phyloP scores from a whole-genome alignment of 2,329 filamentous ascomycete species.

The Ascochyta lentis region DNA sequence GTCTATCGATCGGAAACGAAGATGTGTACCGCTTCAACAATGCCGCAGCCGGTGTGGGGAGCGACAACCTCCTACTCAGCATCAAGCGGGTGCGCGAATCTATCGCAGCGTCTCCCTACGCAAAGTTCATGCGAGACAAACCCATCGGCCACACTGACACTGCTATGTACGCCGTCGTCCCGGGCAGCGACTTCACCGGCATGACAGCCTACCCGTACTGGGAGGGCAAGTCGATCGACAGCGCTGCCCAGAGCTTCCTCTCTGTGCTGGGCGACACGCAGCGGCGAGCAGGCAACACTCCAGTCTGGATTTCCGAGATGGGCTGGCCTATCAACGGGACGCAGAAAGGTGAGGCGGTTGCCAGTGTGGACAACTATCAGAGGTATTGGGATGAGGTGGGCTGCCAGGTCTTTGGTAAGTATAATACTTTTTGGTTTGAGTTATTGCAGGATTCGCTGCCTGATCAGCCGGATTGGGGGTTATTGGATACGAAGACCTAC shows the following conservation, averaged over 20 bases:
- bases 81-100: slow-evolving; percentile 38
- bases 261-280: slow-evolving; percentile 29
- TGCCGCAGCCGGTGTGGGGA: slow-evolving; percentile 67
- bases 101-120: slow-evolving; percentile 66
- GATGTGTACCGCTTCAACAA: slow-evolving; percentile 65
- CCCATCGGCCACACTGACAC: slow-evolving; percentile 52
- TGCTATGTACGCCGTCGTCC: slow-evolving; percentile 29
- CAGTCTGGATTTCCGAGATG: slow-evolving; percentile 47
- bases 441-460: slow-evolving; percentile 32
- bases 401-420: slow-evolving; percentile 38
- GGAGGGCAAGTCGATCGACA: slow-evolving; percentile 38
- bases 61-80: slow-evolving; percentile 68
- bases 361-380: slow-evolving; percentile 32
- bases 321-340: slow-evolving; percentile 39
- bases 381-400: slow-evolving; percentile 41
- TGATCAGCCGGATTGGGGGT: slow-evolving; percentile 35
- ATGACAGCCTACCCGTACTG: slow-evolving; percentile 46
- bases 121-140: slow-evolving; percentile 47
- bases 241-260: slow-evolving; percentile 48
- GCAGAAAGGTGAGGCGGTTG: slow-evolving; percentile 16
- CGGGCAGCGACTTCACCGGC: slow-evolving; percentile 42
- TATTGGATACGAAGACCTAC: slow-evolving; percentile 26
- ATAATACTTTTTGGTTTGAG: slow-evolving; percentile 45
- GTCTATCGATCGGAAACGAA: slow-evolving; percentile 45
- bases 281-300: slow-evolving; percentile 26